Evolutionary conservation across 2,329 filamentous ascomycete species (phyloP), one percentile per base, ranked within the genome.

Genomic region (Trichophyton simii): DNA sequence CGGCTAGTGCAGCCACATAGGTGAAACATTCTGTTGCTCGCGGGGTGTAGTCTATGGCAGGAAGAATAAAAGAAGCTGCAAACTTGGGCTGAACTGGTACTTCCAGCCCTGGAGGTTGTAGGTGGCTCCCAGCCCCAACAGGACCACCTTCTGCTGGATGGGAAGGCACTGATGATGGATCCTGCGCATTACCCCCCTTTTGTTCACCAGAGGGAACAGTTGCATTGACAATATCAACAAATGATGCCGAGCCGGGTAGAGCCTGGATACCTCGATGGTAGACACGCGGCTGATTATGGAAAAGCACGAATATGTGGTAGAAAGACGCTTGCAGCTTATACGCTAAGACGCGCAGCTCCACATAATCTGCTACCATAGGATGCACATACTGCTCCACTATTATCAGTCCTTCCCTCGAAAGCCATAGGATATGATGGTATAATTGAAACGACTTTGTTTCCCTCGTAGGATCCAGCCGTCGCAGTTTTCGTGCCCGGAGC

Each of bases 281-380:
- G 61, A 96, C 83, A 0, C 87, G 81, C 0, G 92, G 92, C 60
- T 89, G 85, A 74, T 96, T 96, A 77, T 96, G 90, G 71, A 96
- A 97, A 11, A 97, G 82, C 60, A 95, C 94, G 72, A 96, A 96
- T 66, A 99, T 90, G 76, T 99, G 92, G 68, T 95, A 94, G 72
- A 97, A 95, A 20, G 90, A 95, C 15, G 94, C 94, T 63, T 90
- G 86, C 13, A 99, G 81, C 75, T 97, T 99, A 72, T 90, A 89
- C 20, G 89, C 87, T 65, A 99, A 81, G 52, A 97, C 91, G 70
- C 91, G 91, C 62, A 96, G 84, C 72, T 95, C 91, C 69, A 80
- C 84, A 75, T 85, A 89, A 69, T 83, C 87, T 67, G 81, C 85
- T 61, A 89, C 88, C 82, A 87, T 89, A 48, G 92, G 94, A 20